These are phyloP conservation scores for Elongisporangium prolatum DNA, from an alignment of 352 stramenopile species.

Conservation along the genomic window DNA sequence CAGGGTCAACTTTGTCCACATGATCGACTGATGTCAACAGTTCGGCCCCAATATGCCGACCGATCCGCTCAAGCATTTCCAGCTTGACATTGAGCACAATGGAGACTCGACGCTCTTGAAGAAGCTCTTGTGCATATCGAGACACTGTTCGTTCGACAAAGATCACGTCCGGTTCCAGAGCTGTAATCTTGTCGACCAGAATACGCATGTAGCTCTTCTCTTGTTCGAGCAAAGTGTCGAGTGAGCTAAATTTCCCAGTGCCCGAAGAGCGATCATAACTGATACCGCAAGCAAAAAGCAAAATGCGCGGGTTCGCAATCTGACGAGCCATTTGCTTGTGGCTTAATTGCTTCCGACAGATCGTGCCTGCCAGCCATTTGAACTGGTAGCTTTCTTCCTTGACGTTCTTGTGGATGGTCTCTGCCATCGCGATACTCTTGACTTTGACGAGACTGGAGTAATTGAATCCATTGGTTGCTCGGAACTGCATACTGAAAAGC, in stretches of 20 bases:
- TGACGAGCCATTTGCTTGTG: conserved; percentile 95
- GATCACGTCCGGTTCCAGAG: conserved; percentile 93
- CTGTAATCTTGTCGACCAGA: conserved; percentile 95
- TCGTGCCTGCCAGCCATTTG: conserved; percentile 92
- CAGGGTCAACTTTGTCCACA: conserved; percentile 58
- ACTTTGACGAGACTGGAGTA: conserved; percentile 74
- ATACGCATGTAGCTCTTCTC: conserved; percentile 97
- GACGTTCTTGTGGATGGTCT: conserved; percentile 59
- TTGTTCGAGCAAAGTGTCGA: conserved; percentile 95
- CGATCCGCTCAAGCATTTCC: conserved; percentile 89
- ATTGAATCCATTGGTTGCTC: conserved; percentile 71
- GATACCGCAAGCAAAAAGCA: conserved; percentile 94
- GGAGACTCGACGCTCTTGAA: conserved; percentile 88
- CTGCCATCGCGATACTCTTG: conserved; percentile 69
- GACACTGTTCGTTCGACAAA: conserved; percentile 91
- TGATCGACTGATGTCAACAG: conserved; percentile 93
- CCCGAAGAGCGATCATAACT: conserved; percentile 91
- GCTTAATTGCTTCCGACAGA: conserved; percentile 95
- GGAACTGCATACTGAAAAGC: conserved; percentile 82
- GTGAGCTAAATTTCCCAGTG: conserved; percentile 86
- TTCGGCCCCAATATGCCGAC: conserved; percentile 89
- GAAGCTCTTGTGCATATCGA: conserved; percentile 90
- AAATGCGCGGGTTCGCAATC: conserved; percentile 95
- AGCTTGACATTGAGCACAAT: conserved; percentile 95
- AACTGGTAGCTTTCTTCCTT: conserved; percentile 85